Conservation (phyloP, 1,284 basidiomycete genomes). For the Pseudozyma tsukubaensis region DNA sequence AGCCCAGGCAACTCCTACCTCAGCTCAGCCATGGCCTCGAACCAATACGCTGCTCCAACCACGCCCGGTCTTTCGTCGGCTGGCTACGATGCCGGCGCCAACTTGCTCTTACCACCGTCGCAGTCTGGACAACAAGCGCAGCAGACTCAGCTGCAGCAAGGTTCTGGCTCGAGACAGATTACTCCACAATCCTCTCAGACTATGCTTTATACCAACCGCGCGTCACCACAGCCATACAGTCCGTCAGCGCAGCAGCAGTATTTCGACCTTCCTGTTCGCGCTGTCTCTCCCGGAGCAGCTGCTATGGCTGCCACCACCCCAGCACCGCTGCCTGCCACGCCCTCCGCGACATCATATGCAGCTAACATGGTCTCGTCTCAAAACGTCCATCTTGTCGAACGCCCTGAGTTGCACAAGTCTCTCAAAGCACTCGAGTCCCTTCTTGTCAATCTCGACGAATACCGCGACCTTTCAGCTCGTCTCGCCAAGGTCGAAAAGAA, state of each 20-base stretch:
- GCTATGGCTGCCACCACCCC: slow-evolving; percentile 22
- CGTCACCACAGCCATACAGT: slow-evolving; percentile 31
- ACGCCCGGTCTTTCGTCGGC: slow-evolving; percentile 4
- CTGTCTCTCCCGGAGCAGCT: slow-evolving; percentile 12
- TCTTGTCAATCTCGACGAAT: slow-evolving; percentile 66
- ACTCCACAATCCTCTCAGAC: slow-evolving; percentile 36
- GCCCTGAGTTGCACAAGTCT: slow-evolving; percentile 63
- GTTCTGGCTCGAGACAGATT: slow-evolving; percentile 14
- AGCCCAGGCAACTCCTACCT: slow-evolving; percentile 25
- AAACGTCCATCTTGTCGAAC: slow-evolving; percentile 45
- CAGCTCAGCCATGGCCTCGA: slow-evolving; percentile 6
- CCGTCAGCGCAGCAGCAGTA: slow-evolving; percentile 40
- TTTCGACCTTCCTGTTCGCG: slow-evolving; percentile 30
- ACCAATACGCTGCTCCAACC: slow-evolving; percentile 3
- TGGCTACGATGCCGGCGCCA: slow-evolving; percentile 9
- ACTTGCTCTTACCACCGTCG: slow-evolving; percentile 19
- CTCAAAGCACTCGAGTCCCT: slow-evolving; percentile 63
- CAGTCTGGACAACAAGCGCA: slow-evolving; percentile 13
- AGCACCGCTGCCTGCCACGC: slow-evolving; percentile 3
- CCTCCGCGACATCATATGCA: slow-evolving; percentile 10
- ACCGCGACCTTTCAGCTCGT: slow-evolving; percentile 56
- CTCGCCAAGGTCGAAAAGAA: slow-evolving; percentile 65
- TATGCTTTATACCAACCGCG: slow-evolving; percentile 12
- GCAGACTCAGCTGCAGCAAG: slow-evolving; percentile 14
- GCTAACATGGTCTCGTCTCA: neutral